Evolutionary conservation across 2,329 filamentous ascomycete species (phyloP).

Genomic region (Verticillium alfalfae): DNA sequence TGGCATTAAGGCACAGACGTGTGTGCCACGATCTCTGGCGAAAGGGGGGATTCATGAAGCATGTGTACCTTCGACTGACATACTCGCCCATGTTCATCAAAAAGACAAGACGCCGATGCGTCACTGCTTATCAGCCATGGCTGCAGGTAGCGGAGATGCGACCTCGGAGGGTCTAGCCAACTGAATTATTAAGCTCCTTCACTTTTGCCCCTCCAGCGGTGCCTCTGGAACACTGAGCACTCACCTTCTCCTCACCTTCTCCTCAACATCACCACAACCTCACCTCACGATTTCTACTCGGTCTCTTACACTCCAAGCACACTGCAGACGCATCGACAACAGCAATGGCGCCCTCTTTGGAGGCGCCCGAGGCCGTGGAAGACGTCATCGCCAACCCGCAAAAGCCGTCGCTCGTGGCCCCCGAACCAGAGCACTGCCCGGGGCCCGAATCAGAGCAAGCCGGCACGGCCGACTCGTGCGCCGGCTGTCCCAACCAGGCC

Average conservation of each 20-base stretch:
- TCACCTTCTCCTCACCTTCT: not conserved
- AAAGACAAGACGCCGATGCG: not conserved
- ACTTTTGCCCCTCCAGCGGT: not conserved
- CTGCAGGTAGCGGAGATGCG: slow-evolving; percentile 7
- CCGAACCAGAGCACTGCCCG: slow-evolving; percentile 94
- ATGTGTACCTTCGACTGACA: not conserved
- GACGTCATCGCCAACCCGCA: slow-evolving; percentile 70
- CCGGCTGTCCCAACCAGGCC: slow-evolving; percentile 89
- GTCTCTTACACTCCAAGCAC: not conserved
- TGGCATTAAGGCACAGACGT: not conserved
- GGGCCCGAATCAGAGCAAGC: slow-evolving; percentile 75
- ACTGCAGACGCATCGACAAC: not conserved
- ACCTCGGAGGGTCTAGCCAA: slow-evolving; percentile 4
- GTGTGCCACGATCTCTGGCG: not conserved
- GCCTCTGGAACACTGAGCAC: not conserved
- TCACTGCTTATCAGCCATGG: not conserved
- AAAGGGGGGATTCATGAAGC: not conserved
- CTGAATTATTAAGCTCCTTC: not conserved
- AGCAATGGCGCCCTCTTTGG: slow-evolving; percentile 74
- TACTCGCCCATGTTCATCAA: not conserved
- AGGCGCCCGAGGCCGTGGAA: slow-evolving; percentile 60
- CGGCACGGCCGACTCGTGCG: slow-evolving; percentile 75
- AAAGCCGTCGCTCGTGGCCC: slow-evolving; percentile 81
- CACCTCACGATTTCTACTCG: not conserved
- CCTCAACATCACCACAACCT: not conserved